Evolutionary conservation across 345 rosid genomes (phyloP).

Genomic region (Barbarea vulgaris): DNA sequence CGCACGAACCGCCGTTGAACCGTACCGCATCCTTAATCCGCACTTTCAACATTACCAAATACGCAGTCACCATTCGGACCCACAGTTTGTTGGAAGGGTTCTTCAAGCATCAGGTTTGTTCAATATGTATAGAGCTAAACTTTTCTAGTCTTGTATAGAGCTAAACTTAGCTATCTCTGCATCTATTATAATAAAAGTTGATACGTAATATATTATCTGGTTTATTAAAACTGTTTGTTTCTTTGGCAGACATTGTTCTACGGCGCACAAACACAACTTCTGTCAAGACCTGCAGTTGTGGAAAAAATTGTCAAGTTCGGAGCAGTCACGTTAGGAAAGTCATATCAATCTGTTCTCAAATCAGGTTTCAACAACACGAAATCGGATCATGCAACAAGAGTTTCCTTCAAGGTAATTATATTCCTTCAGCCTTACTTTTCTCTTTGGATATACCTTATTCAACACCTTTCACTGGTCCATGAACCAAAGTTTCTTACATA

Average conservation of each 20-base stretch:
- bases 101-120: constrained; percentile 43
- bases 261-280: constrained; percentile 52
- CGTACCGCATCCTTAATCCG: no score
- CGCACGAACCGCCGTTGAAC: no score
- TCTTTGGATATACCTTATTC: background rate
- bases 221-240: background rate
- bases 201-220: background rate
- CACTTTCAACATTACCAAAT: no score
- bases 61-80: no score
- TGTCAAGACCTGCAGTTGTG: constrained; percentile 56
- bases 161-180: background rate
- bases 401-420: constrained; percentile 83
- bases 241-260: constrained; percentile 63
- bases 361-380: constrained; percentile 55
- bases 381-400: constrained; percentile 68
- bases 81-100: constrained; percentile 36
- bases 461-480: background rate
- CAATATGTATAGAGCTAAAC: background rate
- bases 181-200: background rate
- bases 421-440: background rate
- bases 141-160: background rate
- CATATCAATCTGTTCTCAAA: constrained; percentile 48
- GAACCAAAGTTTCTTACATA: background rate
- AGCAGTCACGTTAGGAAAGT: constrained; percentile 52
- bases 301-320: constrained; percentile 57